Evolutionary conservation across 192 early-diverging fungal genomes (phyloP).

Genomic region (Funneliformis geosporum): DNA sequence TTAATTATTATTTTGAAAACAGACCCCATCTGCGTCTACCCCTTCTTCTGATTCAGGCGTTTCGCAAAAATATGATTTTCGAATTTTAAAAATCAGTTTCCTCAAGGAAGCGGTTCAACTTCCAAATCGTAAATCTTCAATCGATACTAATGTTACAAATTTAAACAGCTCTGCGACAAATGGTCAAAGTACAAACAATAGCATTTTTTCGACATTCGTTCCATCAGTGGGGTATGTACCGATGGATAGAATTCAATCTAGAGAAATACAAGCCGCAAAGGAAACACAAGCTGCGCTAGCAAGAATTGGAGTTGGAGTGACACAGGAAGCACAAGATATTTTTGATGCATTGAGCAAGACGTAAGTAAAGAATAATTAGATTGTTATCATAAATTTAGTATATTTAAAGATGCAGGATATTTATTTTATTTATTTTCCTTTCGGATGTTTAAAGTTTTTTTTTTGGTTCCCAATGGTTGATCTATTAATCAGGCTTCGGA

Average conservation of each 20-base stretch:
- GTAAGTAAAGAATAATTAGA: constrained; percentile 39
- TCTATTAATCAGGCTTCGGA: not conserved
- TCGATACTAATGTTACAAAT: not conserved
- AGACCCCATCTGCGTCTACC: constrained; percentile 36
- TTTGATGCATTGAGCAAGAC: constrained; percentile 83
- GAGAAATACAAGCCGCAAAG: constrained; percentile 55
- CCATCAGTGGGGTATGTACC: constrained; percentile 50
- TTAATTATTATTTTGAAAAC: constrained; percentile 35
- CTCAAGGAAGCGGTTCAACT: constrained; percentile 58
- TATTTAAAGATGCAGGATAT: not conserved
- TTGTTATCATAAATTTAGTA: not conserved
- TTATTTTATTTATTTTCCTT: constrained; percentile 8
- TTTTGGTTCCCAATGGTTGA: not conserved
- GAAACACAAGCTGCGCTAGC: constrained; percentile 48
- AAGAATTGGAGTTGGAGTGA: constrained; percentile 79
- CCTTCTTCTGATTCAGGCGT: not conserved
- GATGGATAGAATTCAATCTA: constrained; percentile 53
- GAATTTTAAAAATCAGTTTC: constrained; percentile 59
- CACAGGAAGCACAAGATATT: constrained; percentile 70
- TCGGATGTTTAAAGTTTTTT: not conserved
- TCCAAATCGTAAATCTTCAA: constrained; percentile 24
- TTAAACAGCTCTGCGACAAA: not conserved
- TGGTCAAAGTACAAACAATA: constrained; percentile 23
- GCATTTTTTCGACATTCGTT: constrained; percentile 40
- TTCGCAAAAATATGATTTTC: constrained; percentile 50